phyloP scores from a whole-genome alignment of 2,329 filamentous ascomycete species.

The Colletotrichum sansevieriae region DNA sequence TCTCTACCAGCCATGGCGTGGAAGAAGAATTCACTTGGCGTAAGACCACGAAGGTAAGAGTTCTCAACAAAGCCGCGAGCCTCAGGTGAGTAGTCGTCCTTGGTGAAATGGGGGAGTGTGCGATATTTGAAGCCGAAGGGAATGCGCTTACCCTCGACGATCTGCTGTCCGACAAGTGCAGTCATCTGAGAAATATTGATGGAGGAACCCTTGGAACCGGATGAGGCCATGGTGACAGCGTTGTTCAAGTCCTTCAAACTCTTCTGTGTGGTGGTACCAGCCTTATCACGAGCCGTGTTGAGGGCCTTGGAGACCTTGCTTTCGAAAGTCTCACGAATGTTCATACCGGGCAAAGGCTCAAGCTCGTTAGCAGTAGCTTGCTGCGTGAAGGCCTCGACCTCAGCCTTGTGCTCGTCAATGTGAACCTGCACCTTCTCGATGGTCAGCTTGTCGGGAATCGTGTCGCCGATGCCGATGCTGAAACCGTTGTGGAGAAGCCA shows the following conservation, averaged over 20 bases:
- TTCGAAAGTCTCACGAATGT: conserved; percentile 97
- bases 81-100: conserved; percentile 98
- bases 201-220: conserved; percentile 97
- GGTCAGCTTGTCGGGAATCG: conserved; percentile 88
- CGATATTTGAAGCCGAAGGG: conserved; percentile 99
- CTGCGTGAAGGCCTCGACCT: conserved; percentile 81
- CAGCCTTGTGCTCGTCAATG: conserved; percentile 83
- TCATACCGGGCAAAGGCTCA: conserved; percentile 97
- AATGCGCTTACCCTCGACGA: conserved; percentile 98
- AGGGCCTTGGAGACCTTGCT: conserved; percentile 94
- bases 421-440: conserved; percentile 87
- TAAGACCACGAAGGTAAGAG: conserved; percentile 95
- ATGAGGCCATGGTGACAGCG: conserved; percentile 94
- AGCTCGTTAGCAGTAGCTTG: conserved; percentile 87
- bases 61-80: conserved; percentile 98
- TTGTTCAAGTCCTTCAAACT: conserved; percentile 97
- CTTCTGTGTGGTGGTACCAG: conserved; percentile 91
- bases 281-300: conserved; percentile 96
- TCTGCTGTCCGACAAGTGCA: conserved; percentile 96
- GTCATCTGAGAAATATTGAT: conserved; percentile 99
- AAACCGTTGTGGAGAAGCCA: conserved; percentile 97
- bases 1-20: conserved; percentile 99
- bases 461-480: conserved; percentile 98
- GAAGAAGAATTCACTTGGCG: conserved; percentile 98
- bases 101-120: conserved; percentile 96